Evolutionary conservation across 352 stramenopile species (phyloP), one percentile per base, ranked within the genome.

Genomic region (Pythium chondricola): DNA sequence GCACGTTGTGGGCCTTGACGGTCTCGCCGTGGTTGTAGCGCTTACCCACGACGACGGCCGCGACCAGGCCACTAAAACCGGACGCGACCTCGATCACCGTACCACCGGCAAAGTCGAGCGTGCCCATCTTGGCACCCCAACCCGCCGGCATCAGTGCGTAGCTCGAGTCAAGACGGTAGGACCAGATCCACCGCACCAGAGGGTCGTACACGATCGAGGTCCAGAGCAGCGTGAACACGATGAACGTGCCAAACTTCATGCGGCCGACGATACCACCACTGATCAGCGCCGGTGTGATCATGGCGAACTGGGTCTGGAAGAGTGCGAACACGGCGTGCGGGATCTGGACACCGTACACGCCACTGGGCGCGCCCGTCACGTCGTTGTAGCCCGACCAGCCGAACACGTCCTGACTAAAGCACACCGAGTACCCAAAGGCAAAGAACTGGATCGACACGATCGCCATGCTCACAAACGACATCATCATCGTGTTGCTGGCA

Each of bases 261-360:
- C 83, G 71, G 22, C 85, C 83, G n/a, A 88, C 82, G 43, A 93
- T 83, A 16, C 80, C 80, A 20, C 83, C 83, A 13, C 64, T 85
- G 11, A 95, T 62, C 18, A 91, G 51, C 2, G 81, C 82, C 6
- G 83, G 82, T 0, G 76, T 85, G 54, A 93, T 87, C 48, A 78
- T 83, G 11, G 84, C 84, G 47, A 92, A 94, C 43, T 86, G 77
- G 13, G 75, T 86, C 60, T 94, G 83, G 59, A 86, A 94, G 49
- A 91, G 67, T 26, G 77, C 76, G 56, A 83, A 90, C 20, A 89
- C 41, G 18, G 77, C 66, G 44, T 86, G 68, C 9, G 83, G 83
- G 50, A 91, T 86, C 18, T 65, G 39, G 18, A 59, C 53, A 18
- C 71, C 76, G 52, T 89, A 88, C 2, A 73, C 67, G 40, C 69